Percentiles rank a stretch among this genome's conserved stretches.
phyloP scores from a whole-genome alignment of 2,329 filamentous ascomycete species.

The Chrysoporthe austroafricana region DNA sequence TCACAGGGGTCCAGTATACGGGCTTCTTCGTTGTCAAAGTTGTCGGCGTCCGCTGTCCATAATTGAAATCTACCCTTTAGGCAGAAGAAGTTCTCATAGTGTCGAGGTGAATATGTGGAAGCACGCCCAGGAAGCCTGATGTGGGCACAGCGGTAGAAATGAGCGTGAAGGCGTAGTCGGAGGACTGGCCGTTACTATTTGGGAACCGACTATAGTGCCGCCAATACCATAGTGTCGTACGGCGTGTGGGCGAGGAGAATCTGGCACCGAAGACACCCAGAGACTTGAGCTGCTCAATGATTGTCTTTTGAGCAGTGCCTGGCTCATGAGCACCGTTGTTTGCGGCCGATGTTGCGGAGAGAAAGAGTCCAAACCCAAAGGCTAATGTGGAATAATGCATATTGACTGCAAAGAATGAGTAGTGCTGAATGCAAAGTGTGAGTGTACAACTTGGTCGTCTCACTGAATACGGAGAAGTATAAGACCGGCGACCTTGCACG shows the following conservation, averaged over 20 bases:
- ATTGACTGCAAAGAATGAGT: too few relatives aligned
- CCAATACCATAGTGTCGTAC: conserved; percentile 22
- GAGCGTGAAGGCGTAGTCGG: conserved; percentile 48
- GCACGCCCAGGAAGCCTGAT: conserved; percentile 43
- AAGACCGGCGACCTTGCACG: too few relatives aligned
- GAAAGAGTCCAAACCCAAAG: too few relatives aligned
- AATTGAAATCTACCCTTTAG: conserved; percentile 50
- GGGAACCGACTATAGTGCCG: conserved; percentile 3
- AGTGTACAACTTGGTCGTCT: too few relatives aligned
- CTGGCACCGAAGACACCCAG: conserved; percentile 20
- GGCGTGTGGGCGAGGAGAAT: conserved; percentile 17
- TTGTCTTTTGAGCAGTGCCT: background rate
- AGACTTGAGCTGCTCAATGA: conserved; percentile 7
- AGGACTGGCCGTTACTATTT: conserved; percentile 47
- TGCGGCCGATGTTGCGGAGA: background rate
- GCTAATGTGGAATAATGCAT: too few relatives aligned
- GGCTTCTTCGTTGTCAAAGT: conserved; percentile 25
- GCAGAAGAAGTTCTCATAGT: conserved; percentile 53
- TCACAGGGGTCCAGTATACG: conserved; percentile 49
- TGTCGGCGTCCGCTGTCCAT: conserved; percentile 44
- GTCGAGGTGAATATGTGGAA: conserved; percentile 47
- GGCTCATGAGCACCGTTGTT: background rate
- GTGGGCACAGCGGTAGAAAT: conserved; percentile 47
- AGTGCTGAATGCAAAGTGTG: too few relatives aligned
- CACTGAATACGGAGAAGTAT: too few relatives aligned